phyloP scores from a whole-genome alignment of 148 eudicot species.

The Nyssa sinensis region DNA sequence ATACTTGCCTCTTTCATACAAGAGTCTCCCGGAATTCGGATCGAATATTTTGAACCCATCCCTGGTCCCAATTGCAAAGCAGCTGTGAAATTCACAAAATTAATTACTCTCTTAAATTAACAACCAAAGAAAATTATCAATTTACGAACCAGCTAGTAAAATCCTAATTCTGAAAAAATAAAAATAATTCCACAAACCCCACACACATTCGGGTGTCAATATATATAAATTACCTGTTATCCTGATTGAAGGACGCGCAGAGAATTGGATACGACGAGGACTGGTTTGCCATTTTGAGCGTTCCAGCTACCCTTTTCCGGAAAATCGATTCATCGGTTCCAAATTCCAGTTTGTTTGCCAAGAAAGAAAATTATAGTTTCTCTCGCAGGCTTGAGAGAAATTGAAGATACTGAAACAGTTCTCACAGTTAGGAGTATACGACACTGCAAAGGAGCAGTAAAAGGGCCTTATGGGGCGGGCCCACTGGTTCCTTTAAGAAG shows the following conservation, averaged over 20 bases:
- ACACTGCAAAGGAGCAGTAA: too few relatives aligned
- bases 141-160: background rate
- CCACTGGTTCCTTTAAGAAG: too few relatives aligned
- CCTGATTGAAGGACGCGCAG: conserved; percentile 82
- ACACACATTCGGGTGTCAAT: background rate
- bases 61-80: conserved; percentile 81
- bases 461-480: too few relatives aligned
- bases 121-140: background rate
- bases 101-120: background rate
- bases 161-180: background rate
- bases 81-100: conserved; percentile 35
- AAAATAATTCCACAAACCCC: background rate
- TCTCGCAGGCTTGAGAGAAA: too few relatives aligned
- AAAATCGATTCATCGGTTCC: background rate
- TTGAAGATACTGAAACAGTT: too few relatives aligned
- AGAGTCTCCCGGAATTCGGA: conserved; percentile 63
- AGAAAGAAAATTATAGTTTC: background rate
- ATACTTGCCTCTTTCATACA: conserved; percentile 64
- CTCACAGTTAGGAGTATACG: too few relatives aligned
- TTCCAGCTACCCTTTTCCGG: background rate
- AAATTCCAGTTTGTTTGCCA: too few relatives aligned
- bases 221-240: conserved; percentile 41
- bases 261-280: conserved; percentile 50
- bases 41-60: conserved; percentile 80
- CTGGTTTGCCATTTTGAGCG: conserved; percentile 40